A percentile compares a stretch with the other conserved stretches of the same genome.
These are phyloP conservation scores for Epithele typhae DNA, from an alignment of 768 basidiomycete species.

Conservation along the genomic window DNA sequence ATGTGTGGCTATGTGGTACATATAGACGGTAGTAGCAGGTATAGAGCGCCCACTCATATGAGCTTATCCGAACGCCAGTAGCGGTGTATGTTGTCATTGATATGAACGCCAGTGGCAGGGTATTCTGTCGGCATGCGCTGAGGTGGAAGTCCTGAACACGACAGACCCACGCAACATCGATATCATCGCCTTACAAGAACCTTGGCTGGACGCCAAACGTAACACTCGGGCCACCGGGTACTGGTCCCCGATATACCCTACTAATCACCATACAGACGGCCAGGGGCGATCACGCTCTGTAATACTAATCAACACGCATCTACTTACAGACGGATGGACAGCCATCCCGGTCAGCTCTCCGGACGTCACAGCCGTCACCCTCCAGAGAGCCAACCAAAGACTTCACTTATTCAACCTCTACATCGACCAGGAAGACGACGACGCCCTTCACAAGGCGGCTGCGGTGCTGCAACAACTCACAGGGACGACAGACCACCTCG, in stretches of 20 bases:
- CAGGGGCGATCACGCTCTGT: neutral
- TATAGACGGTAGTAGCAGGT: too few relatives aligned
- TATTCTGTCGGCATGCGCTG: too few relatives aligned
- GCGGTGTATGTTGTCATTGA: too few relatives aligned
- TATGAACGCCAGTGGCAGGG: too few relatives aligned
- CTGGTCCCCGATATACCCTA: constrained; percentile 6
- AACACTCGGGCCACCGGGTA: constrained; percentile 12
- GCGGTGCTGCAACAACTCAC: neutral
- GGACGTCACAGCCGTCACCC: constrained; percentile 28
- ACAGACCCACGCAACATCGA: constrained; percentile 19
- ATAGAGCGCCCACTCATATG: too few relatives aligned
- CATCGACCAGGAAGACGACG: constrained; percentile 26
- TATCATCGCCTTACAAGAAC: constrained; percentile 37
- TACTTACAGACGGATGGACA: constrained; percentile 12
- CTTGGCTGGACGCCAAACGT: constrained; percentile 23
- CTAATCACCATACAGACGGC: too few relatives aligned
- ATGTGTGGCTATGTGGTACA: too few relatives aligned
- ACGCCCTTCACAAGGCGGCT: constrained; percentile 13
- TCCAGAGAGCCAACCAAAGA: constrained; percentile 4
- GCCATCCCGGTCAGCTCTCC: constrained; percentile 7
- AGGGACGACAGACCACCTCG: too few relatives aligned
- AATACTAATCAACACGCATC: constrained; percentile 9
- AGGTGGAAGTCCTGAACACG: constrained; percentile 14
- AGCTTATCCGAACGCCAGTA: too few relatives aligned
- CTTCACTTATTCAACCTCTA: constrained; percentile 36